Conservation (phyloP, 1,284 basidiomycete species). For the Abortiporus biennis region DNA sequence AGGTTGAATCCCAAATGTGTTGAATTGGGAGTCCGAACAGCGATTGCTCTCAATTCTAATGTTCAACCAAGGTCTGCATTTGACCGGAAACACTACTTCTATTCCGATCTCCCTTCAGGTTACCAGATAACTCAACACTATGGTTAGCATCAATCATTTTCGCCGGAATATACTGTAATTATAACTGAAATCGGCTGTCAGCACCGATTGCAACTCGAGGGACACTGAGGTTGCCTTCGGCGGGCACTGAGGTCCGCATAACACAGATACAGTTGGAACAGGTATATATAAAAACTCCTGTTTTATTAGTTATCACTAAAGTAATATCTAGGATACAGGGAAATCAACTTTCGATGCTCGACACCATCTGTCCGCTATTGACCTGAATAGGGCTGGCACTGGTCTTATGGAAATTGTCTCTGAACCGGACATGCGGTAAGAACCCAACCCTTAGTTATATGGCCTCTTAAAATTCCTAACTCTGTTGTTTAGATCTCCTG, state of each 20-base stretch:
- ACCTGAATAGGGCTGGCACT: conserved; percentile 88
- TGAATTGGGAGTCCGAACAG: conserved; percentile 76
- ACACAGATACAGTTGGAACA: conserved; percentile 97
- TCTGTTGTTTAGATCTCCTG: conserved; percentile 59
- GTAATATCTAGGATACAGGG: conserved; percentile 77
- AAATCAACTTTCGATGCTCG: conserved; percentile 74
- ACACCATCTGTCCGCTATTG: conserved; percentile 60
- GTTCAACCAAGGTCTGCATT: conserved; percentile 79
- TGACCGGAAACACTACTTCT: conserved; percentile 98
- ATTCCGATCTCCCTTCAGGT: conserved; percentile 89
- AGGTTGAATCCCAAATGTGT: conserved; percentile 77
- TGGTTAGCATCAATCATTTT: conserved; percentile 34
- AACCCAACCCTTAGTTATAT: conserved; percentile 6
- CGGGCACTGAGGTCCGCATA: conserved; percentile 60
- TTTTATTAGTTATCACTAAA: conserved; percentile 1
- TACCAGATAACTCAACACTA: conserved; percentile 99
- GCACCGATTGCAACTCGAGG: conserved; percentile 82
- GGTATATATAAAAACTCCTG: conserved; percentile 36
- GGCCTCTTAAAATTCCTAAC: conserved; percentile 1
- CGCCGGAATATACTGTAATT: neutral
- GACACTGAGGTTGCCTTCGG: conserved; percentile 42
- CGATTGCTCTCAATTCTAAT: conserved; percentile 72
- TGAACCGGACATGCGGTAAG: conserved; percentile 83
- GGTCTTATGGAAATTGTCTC: conserved; percentile 97
- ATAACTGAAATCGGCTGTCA: conserved; percentile 16